Base-by-base conservation (phyloP, 73 alveolate genomes). In the Loxodes magnus region DNA sequence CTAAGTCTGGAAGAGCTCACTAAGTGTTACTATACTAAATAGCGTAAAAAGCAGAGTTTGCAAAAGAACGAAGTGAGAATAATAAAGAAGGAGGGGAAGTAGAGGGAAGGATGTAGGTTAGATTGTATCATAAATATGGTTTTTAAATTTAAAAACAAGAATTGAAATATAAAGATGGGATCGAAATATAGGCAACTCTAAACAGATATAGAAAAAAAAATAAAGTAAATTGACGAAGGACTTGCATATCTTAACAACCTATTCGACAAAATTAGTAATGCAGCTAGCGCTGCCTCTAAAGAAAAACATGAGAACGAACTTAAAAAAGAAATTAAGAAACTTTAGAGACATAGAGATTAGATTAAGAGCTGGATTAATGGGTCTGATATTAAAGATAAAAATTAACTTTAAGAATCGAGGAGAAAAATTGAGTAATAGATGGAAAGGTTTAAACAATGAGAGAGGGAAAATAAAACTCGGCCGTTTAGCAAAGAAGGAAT, bases 311-410 rank as follows among this genome's bases (percentile, higher is more conserved):
- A 72, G 43, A 12, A 17, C 6, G 87, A 72, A 25, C 58, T 72
- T 67, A 72, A 72, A 33, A 62, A 63, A 52, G 87, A 72, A 43
- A 72, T 72, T 57, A 72, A 72, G 35, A 72, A 64, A 41, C 66
- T 72, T 27, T 56, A 72, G 55, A 64, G 74, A 54, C 22, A 34
- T 1, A 35, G 87, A 29, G 87, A 72, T 21, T 26, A 23, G 25
- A 14, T 72, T 29, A 26, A 52, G 31, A 24, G 31, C 5, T 38
- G 36, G 37, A n/a, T 35, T 38, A 35, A 60, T 27, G 43, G 51
- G 31, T 34, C 70, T 21, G 87, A 72, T 23, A 31, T 64, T 22
- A 72, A 49, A 36, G 74, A 64, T 28, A 72, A 64, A 50, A 7
- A 41, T 6, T 30, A 26, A 2, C 56, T 51, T 2, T 7, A 16